These are phyloP conservation scores for Triglochin maritima DNA, from an alignment of 106 monocot species.

Conservation along the genomic window DNA sequence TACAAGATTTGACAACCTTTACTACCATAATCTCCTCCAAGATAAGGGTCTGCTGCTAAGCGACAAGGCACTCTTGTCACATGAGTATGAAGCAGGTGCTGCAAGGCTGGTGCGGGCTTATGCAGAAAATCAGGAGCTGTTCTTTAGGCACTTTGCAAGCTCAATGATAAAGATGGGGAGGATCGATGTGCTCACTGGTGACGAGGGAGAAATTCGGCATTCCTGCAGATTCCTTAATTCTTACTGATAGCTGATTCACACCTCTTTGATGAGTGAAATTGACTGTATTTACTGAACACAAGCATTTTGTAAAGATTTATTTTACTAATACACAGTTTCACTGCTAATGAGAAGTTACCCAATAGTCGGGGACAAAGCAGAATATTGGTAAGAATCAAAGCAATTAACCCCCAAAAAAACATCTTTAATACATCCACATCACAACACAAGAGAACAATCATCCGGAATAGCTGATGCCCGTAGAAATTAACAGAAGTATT, in stretches of 20 bases:
- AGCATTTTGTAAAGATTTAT: too few relatives aligned
- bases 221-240: conserved; percentile 36
- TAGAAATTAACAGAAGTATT: too few relatives aligned
- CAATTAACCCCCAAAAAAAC: too few relatives aligned
- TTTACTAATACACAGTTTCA: background rate
- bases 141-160: conserved; percentile 38
- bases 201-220: conserved; percentile 33
- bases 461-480: too few relatives aligned
- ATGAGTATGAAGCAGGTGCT: conserved; percentile 11
- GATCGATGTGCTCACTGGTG: conserved; percentile 34
- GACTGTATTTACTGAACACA: too few relatives aligned
- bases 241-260: background rate
- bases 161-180: conserved; percentile 55
- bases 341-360: background rate
- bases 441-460: too few relatives aligned
- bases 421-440: too few relatives aligned
- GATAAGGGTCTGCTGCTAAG: conserved; percentile 35
- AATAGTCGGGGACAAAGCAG: too few relatives aligned
- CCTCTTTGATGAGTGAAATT: too few relatives aligned
- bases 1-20: conserved; percentile 50
- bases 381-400: too few relatives aligned
- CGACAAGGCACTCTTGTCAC: conserved; percentile 33
- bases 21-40: conserved; percentile 35
- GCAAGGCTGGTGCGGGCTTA: conserved; percentile 30
- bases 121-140: conserved; percentile 31